Percentiles rank a stretch among this genome's conserved stretches.
Evolutionary conservation across 1,284 basidiomycete species (phyloP).

Genomic region (Puccinia novopanici): DNA sequence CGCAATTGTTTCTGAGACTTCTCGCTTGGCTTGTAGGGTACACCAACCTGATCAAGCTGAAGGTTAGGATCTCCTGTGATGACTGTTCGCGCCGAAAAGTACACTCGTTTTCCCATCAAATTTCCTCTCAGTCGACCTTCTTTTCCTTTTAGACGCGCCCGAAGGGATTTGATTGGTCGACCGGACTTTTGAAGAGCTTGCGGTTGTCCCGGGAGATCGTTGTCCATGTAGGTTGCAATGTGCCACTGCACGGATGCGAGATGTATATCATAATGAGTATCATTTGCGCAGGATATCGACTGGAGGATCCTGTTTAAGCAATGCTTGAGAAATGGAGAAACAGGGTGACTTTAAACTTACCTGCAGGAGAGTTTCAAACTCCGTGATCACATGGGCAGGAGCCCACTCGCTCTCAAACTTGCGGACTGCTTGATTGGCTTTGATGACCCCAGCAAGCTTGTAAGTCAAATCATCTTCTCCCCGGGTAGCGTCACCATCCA

Average conservation of each 20-base stretch:
- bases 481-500: slow-evolving; percentile 92
- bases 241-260: slow-evolving; percentile 68
- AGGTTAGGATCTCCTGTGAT: slow-evolving; percentile 99
- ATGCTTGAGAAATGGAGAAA: slow-evolving; percentile 39
- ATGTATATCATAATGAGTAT: neutral
- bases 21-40: slow-evolving; percentile 82
- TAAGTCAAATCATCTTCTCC: slow-evolving; percentile 99
- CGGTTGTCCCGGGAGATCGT: slow-evolving; percentile 96
- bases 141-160: slow-evolving; percentile 96
- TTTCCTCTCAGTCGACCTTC: slow-evolving; percentile 97
- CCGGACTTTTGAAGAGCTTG: slow-evolving; percentile 97
- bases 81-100: slow-evolving; percentile 98
- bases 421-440: slow-evolving; percentile 86
- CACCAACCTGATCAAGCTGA: slow-evolving; percentile 94
- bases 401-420: slow-evolving; percentile 95
- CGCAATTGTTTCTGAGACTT: slow-evolving; percentile 72
- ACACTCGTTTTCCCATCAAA: slow-evolving; percentile 99
- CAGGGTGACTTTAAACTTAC: slow-evolving; percentile 60
- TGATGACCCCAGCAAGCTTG: slow-evolving; percentile 96
- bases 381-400: slow-evolving; percentile 89
- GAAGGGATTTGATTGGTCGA: slow-evolving; percentile 95
- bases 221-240: slow-evolving; percentile 99
- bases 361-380: slow-evolving; percentile 94
- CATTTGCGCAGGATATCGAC: neutral
- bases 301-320: neutral